Conservation (phyloP, 2,329 filamentous ascomycete genomes). For the Cercospora zeae-maydis region DNA sequence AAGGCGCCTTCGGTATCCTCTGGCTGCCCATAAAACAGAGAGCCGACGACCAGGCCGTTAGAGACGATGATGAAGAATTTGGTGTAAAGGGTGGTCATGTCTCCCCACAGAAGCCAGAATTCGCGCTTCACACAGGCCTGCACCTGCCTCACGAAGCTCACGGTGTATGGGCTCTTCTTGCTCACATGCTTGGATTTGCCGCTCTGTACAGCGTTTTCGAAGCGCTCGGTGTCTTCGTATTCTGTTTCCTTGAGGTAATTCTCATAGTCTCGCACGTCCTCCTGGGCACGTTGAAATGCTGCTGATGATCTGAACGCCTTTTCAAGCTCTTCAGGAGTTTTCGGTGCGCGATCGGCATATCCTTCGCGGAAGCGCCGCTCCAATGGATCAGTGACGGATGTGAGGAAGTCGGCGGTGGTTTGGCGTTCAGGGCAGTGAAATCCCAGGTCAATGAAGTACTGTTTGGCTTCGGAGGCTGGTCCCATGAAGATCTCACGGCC, state of each 20-base stretch:
- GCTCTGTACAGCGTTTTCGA: conserved; percentile 58
- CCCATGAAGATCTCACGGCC: conserved; percentile 68
- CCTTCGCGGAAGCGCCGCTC: conserved; percentile 66
- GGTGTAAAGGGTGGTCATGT: conserved; percentile 70
- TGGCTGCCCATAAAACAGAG: conserved; percentile 69
- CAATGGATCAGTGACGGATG: conserved; percentile 68
- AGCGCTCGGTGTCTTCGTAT: conserved; percentile 59
- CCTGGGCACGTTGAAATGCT: conserved; percentile 57
- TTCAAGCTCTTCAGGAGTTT: conserved; percentile 66
- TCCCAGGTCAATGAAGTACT: conserved; percentile 65
- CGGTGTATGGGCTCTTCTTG: conserved; percentile 71
- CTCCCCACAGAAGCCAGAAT: conserved; percentile 73
- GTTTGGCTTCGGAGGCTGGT: conserved; percentile 56
- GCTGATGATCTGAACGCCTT: conserved; percentile 62
- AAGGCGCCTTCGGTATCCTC: conserved; percentile 60
- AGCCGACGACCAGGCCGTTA: conserved; percentile 71
- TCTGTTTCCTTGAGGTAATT: conserved; percentile 54
- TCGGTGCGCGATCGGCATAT: conserved; percentile 63
- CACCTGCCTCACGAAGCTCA: conserved; percentile 70
- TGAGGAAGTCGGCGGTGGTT: conserved; percentile 76
- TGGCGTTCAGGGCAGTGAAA: conserved; percentile 58
- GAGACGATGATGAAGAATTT: conserved; percentile 76
- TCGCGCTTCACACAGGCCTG: conserved; percentile 66
- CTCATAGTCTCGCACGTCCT: conserved; percentile 62
- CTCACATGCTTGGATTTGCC: conserved; percentile 63